Percentiles rank a stretch among this genome's conserved stretches.
Conservation (phyloP, 495 filamentous ascomycete genomes). For the Bacidia gigantensis region DNA sequence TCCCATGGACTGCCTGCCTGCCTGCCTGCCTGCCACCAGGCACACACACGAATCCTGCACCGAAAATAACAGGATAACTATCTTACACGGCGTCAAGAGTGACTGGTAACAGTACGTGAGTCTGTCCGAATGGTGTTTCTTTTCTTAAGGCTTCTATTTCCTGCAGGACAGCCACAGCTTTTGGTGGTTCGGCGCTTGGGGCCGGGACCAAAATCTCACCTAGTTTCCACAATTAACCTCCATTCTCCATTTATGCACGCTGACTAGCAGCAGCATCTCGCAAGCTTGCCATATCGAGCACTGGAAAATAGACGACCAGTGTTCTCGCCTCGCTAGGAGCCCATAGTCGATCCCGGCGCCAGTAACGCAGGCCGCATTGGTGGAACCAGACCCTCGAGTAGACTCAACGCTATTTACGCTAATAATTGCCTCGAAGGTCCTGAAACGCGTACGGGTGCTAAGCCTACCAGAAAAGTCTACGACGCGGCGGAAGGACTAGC, state of each 20-base stretch:
- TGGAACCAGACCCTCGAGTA: background rate
- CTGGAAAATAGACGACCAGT: background rate
- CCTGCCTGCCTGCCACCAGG: background rate
- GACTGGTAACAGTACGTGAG: background rate
- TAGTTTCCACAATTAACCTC: slow-evolving; percentile 1
- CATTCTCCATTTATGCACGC: background rate
- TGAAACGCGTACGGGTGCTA: slow-evolving; percentile 13
- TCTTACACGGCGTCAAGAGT: background rate
- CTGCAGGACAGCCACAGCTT: background rate
- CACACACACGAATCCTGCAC: background rate
- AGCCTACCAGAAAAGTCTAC: slow-evolving; percentile 11
- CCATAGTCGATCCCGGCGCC: background rate
- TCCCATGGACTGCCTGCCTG: background rate
- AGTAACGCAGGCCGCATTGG: background rate
- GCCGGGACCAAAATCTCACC: slow-evolving; percentile 4
- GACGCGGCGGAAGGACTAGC: background rate
- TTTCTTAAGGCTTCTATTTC: background rate
- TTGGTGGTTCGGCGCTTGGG: background rate
- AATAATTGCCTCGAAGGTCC: slow-evolving; percentile 1
- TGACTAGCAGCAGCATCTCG: too few relatives aligned
- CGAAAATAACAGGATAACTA: background rate
- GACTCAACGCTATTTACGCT: slow-evolving; percentile 3
- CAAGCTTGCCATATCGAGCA: background rate
- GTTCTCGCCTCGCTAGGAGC: background rate
- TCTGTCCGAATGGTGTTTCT: background rate